These are phyloP conservation scores for Hibiscus tridactylites DNA, from an alignment of 345 rosid genomes.

Conservation along the genomic window DNA sequence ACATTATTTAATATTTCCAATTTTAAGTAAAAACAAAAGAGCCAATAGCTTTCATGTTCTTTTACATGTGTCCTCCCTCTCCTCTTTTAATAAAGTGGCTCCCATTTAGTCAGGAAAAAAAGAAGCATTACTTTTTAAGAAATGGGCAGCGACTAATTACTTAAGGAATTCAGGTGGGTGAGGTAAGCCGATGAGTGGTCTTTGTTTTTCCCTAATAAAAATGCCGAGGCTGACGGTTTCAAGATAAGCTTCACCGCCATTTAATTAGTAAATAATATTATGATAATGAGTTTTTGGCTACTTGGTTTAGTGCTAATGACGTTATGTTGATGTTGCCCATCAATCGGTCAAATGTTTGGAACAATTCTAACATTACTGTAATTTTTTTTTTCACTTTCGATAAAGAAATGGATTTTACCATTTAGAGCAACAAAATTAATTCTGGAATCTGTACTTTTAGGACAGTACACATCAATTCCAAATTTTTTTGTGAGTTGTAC, in stretches of 20 bases:
- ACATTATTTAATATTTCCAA: not conserved
- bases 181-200: not conserved
- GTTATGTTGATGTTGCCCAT: not conserved
- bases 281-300: not conserved
- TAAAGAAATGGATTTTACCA: too few relatives aligned
- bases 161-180: not conserved
- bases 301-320: slow-evolving; percentile 9
- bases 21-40: too few relatives aligned
- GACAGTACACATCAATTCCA: too few relatives aligned
- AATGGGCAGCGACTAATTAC: not conserved
- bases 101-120: slow-evolving; percentile 9
- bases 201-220: not conserved
- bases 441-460: too few relatives aligned
- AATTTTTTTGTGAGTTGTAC: too few relatives aligned
- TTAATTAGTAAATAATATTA: not conserved
- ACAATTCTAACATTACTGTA: not conserved
- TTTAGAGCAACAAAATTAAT: too few relatives aligned
- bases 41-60: not conserved
- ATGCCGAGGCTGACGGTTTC: not conserved
- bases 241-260: slow-evolving; percentile 13
- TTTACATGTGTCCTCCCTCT: not conserved
- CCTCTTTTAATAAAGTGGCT: not conserved
- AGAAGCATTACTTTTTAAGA: slow-evolving; percentile 13
- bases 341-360: not conserved
- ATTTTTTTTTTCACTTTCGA: too few relatives aligned